Conservation (phyloP, 495 filamentous ascomycete species). For the Hyaloscypha bicolor region DNA sequence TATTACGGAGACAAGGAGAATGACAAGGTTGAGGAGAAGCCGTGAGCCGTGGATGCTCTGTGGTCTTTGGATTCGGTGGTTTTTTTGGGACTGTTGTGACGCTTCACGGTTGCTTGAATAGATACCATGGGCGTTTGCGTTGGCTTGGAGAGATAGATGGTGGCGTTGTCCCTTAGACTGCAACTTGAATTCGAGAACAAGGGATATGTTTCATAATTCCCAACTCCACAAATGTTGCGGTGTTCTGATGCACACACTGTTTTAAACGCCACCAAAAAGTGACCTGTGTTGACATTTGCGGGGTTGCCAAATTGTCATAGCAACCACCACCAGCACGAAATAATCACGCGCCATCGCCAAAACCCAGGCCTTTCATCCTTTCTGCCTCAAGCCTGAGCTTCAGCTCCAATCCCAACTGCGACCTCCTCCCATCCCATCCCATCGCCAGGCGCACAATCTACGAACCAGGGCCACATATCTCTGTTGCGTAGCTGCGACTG, state of each 20-base stretch:
- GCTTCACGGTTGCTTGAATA: background rate
- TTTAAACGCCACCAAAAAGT: background rate
- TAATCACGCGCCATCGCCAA: background rate
- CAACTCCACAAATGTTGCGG: too few species aligned
- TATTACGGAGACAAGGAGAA: slow-evolving; percentile 17
- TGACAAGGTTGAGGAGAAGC: background rate
- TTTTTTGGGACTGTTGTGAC: background rate
- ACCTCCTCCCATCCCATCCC: background rate
- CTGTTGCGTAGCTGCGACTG: background rate
- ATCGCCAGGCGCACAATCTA: background rate
- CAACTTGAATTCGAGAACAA: too few species aligned
- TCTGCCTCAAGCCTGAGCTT: background rate
- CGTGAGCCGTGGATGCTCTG: background rate
- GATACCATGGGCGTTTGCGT: background rate
- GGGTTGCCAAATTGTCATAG: background rate
- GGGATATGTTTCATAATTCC: too few species aligned
- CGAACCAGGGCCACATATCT: background rate
- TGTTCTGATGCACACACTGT: too few species aligned
- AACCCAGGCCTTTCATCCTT: background rate
- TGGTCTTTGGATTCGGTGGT: background rate
- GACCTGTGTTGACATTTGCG: background rate
- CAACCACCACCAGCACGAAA: background rate
- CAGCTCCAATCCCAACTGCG: background rate
- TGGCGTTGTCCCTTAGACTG: background rate
- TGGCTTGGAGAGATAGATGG: background rate